A percentile compares a stretch with the other conserved stretches of the same genome.
These are phyloP conservation scores for Aspergillus quadricinctus DNA, from an alignment of 2,329 filamentous ascomycete species.

Conservation along the genomic window DNA sequence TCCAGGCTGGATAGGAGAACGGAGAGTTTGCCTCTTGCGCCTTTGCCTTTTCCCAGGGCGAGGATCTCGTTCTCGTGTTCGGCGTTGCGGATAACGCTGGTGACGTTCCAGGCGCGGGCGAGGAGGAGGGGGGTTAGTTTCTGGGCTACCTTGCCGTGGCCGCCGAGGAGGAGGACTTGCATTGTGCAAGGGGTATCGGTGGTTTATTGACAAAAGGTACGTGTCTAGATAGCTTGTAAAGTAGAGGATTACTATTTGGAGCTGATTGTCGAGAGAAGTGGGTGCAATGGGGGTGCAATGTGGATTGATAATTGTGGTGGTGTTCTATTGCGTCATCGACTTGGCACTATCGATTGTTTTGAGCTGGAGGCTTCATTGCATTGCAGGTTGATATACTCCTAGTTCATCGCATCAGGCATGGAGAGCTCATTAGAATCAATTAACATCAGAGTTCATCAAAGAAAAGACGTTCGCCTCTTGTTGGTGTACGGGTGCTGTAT, in stretches of 20 bases:
- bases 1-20: conserved; percentile 69
- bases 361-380: neutral
- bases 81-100: conserved; percentile 70
- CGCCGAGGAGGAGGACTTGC: conserved; percentile 69
- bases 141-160: conserved; percentile 74
- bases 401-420: neutral
- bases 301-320: neutral
- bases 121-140: conserved; percentile 73
- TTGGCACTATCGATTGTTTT: neutral
- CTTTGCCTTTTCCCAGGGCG: conserved; percentile 51
- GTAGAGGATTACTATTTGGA: neutral
- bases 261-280: neutral
- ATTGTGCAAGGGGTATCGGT: conserved; percentile 16
- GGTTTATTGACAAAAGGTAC: neutral
- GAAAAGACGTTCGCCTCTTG: neutral
- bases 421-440: neutral
- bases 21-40: conserved; percentile 59
- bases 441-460: neutral
- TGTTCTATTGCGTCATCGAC: neutral
- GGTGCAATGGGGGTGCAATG: neutral
- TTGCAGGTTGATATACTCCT: neutral
- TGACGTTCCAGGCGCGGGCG: conserved; percentile 69
- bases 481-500: neutral
- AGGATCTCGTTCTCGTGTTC: conserved; percentile 63
- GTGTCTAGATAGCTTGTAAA: neutral